Evolutionary conservation across 73 alveolate genomes (phyloP).

Genomic region (Tetrahymena thermophila): DNA sequence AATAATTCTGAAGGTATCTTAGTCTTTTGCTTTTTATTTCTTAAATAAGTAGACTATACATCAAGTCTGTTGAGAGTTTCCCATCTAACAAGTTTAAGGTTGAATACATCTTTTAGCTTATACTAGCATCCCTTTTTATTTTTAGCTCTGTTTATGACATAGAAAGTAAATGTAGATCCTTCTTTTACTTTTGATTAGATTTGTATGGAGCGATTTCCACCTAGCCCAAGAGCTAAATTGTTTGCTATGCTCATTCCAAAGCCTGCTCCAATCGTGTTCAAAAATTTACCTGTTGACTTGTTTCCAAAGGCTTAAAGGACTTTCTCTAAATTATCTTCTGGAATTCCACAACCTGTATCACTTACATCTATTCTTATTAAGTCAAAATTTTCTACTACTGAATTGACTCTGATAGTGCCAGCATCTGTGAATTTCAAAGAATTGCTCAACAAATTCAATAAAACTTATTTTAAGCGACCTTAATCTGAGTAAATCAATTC

Average conservation of each 20-base stretch:
- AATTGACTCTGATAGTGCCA: constrained; percentile 15
- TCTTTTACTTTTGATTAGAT: not conserved
- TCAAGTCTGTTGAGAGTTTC: not conserved
- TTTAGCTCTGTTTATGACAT: not conserved
- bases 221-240: not conserved
- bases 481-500: constrained; percentile 2
- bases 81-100: not conserved
- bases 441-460: constrained; percentile 23
- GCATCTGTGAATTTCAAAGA: constrained; percentile 23
- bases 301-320: constrained; percentile 9
- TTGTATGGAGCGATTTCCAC: not conserved
- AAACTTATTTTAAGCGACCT: constrained; percentile 13
- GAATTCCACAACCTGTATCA: constrained; percentile 37
- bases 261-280: constrained; percentile 31
- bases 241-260: constrained; percentile 31
- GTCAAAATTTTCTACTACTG: not conserved
- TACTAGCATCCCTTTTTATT: not conserved
- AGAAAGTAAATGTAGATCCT: not conserved
- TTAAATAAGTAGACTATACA: not conserved
- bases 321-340: constrained; percentile 23
- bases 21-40: not conserved
- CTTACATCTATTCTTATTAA: constrained; percentile 14
- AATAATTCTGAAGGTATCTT: not conserved
- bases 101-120: not conserved
- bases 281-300: not conserved